Base-by-base conservation (phyloP, 768 basidiomycete species). In the Lactarius hatsudake region DNA sequence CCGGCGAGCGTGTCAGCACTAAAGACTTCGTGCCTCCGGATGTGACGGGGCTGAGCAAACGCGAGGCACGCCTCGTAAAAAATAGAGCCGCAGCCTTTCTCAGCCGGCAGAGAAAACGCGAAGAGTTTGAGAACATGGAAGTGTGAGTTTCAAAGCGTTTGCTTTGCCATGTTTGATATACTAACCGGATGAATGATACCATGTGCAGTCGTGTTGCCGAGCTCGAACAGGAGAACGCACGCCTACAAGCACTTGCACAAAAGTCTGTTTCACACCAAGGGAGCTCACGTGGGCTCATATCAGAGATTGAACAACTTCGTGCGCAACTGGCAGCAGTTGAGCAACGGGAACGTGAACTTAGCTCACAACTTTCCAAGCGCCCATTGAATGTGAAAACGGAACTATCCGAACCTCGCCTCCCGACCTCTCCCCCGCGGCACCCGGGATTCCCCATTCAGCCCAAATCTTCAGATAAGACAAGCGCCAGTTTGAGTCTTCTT, bases 21-120 rank as follows among this genome's bases (percentile, higher is more conserved):
- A 93, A 90, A 78, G 92, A 94, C 76, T 95, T 94, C 73, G 76
- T 95, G 23, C 92, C 93, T 13, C 93, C 93, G 59, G 93, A 95
- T 75, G 93, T 94, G 66, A 85, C 87, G 66, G 94, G 94, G 59
- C 83, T 95, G 66, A 87, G 83, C 82, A 95, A 95, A 78, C 91
- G 93, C 60, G 93, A 95, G 78, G 93, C 93, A 67, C 87, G 93
- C 61, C 84, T 95, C 10, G 90, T 95, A 65, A 95, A 95, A 82
- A 95, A 95, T 79, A 85, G 93, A 64, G 93, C 93, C 15, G 93
- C 93, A 13, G 93, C 93, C 66, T 95, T 95, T 81, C 88, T 95
- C 74, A 90, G 88, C 78, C 83, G 93, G 75, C 93, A 95, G 77
- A 84, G 93, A 73, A 95, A 95, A 78, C 86, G 93, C 64, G 93